Evolutionary conservation across 495 filamentous ascomycete species (phyloP).

Genomic region (Pyrenula aspistea): DNA sequence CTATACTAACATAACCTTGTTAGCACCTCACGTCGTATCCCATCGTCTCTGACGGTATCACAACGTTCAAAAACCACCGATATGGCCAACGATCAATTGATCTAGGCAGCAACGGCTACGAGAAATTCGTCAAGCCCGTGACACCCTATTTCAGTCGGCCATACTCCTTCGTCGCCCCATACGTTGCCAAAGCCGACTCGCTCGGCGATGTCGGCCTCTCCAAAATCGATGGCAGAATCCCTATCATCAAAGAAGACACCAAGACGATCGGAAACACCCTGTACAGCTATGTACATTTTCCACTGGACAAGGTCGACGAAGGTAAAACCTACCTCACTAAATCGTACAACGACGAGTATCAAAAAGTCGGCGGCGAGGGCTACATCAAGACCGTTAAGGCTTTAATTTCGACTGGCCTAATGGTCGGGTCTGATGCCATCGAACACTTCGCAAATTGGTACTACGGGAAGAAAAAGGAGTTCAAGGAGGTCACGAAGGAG

Average conservation of each 20-base stretch:
- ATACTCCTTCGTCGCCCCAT: slow-evolving; percentile 67
- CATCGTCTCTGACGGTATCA: slow-evolving; percentile 66
- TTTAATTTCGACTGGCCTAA: slow-evolving; percentile 56
- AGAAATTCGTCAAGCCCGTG: slow-evolving; percentile 54
- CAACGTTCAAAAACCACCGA: slow-evolving; percentile 64
- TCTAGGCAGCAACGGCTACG: slow-evolving; percentile 56
- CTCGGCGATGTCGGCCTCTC: slow-evolving; percentile 64
- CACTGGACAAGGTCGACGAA: slow-evolving; percentile 50
- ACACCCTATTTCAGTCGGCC: slow-evolving; percentile 67
- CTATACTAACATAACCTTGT: slow-evolving; percentile 1
- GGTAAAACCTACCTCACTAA: slow-evolving; percentile 64
- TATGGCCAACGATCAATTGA: slow-evolving; percentile 71
- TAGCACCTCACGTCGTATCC: slow-evolving; percentile 84
- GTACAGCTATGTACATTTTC: slow-evolving; percentile 50
- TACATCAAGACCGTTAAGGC: slow-evolving; percentile 61
- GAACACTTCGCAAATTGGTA: slow-evolving; percentile 43
- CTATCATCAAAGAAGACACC: slow-evolving; percentile 79
- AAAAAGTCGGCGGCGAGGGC: slow-evolving; percentile 61
- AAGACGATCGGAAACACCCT: slow-evolving; percentile 58
- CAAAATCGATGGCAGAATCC: slow-evolving; percentile 68
- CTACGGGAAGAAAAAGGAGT: slow-evolving; percentile 47
- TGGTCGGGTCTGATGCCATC: slow-evolving; percentile 57
- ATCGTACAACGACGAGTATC: slow-evolving; percentile 62
- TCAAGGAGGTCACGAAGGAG: slow-evolving; percentile 42
- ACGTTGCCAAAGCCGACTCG: slow-evolving; percentile 68